Percentiles rank a stretch among this genome's conserved stretches.
phyloP scores from a whole-genome alignment of 495 filamentous ascomycete genomes.

The Aspergillus sclerotiicarbonarius region DNA sequence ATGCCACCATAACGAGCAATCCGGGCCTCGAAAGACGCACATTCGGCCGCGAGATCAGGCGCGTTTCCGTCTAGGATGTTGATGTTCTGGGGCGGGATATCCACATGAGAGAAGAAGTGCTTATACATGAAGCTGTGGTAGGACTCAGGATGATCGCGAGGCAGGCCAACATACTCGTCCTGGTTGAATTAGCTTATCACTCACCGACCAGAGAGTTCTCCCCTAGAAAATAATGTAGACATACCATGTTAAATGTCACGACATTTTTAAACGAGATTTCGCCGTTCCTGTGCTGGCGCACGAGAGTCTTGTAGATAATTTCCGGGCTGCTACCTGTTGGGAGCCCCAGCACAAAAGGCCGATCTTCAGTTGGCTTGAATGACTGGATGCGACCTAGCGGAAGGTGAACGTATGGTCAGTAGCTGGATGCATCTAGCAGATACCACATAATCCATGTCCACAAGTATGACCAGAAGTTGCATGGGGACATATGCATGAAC shows the following conservation, averaged over 20 bases:
- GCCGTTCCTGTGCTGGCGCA: conserved; percentile 71
- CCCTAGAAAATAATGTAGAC: not conserved
- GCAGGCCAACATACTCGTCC: conserved; percentile 86
- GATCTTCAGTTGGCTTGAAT: conserved; percentile 65
- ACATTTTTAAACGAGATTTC: conserved; percentile 85
- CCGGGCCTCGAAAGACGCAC: conserved; percentile 72
- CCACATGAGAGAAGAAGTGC: conserved; percentile 85
- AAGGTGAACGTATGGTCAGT: not conserved
- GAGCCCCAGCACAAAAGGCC: conserved; percentile 79
- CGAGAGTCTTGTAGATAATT: conserved; percentile 73
- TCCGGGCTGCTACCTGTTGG: conserved; percentile 81
- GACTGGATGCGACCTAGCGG: conserved; percentile 59
- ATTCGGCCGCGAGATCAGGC: conserved; percentile 71
- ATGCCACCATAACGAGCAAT: conserved; percentile 76
- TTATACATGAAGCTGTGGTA: conserved; percentile 93
- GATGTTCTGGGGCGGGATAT: conserved; percentile 75
- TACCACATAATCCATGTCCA: not conserved
- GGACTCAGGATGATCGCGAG: conserved; percentile 76
- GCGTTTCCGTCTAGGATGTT: conserved; percentile 86
- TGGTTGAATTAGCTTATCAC: conserved; percentile 28
- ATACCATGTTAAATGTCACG: conserved; percentile 89
- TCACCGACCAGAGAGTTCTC: not conserved
- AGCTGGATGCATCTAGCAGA: not conserved
- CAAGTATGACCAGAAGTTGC: not conserved
- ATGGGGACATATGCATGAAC: not conserved